Conservation (phyloP, 371 early-diverging fungal genomes). For the Aphelidium insulamus region DNA sequence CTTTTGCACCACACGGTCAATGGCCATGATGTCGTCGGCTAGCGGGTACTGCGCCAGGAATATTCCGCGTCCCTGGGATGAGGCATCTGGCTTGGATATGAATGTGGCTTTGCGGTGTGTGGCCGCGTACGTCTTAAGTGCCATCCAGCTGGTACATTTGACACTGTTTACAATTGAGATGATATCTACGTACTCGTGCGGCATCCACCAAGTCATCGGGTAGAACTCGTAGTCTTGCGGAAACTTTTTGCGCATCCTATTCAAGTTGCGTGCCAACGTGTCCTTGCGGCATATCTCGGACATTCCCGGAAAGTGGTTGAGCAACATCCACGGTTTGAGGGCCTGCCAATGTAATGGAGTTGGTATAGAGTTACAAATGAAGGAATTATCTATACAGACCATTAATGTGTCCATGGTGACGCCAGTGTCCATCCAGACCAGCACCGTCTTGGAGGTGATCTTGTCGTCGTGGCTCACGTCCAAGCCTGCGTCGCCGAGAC, state of each 20-base stretch:
- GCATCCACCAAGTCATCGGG: conserved; percentile 20
- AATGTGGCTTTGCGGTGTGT: conserved; percentile 1
- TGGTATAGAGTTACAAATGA: no score
- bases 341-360: no score
- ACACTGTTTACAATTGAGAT: conserved; percentile 2
- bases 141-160: background rate
- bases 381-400: no score
- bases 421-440: no score
- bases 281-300: conserved; percentile 26
- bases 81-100: conserved; percentile 22
- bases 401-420: no score
- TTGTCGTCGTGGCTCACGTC: no score
- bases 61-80: conserved; percentile 29
- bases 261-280: conserved; percentile 19
- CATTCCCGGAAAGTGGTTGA: conserved; percentile 34
- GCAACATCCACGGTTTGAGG: conserved; percentile 2
- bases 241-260: conserved; percentile 12
- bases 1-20: conserved; percentile 16
- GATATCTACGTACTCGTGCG: conserved; percentile 13
- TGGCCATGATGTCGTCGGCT: conserved; percentile 3
- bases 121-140: background rate
- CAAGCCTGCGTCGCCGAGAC: no score
- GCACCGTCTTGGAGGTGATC: no score
- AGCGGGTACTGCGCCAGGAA: conserved; percentile 13
- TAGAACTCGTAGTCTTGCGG: conserved; percentile 23